Evolutionary conservation across 1,139 yeast genomes (phyloP), one percentile per base, ranked within the genome.

Genomic region (Zygoascus meyerae): DNA sequence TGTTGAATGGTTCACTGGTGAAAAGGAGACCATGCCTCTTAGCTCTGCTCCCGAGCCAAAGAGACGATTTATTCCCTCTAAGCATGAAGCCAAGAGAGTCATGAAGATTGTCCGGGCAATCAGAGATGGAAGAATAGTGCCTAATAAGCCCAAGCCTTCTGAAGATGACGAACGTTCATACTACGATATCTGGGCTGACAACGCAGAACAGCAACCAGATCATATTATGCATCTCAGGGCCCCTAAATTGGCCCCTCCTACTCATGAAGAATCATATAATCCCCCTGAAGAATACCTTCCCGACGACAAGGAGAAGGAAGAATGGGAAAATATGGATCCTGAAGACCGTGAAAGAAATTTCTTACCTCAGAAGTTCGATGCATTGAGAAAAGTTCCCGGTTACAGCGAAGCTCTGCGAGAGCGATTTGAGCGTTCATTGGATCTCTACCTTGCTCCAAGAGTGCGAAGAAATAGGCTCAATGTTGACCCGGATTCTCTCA

Each of bases 41-140:
- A 80, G 87, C 42, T 95, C 97, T 0, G 82, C 78, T 9, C 97
- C 97, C 9, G 98, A 94, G 70, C 98, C 98, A 50, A 94, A 92
- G 71, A 78, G 97, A 66, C 79, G 99, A 65, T 92, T 92, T 60
- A 86, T 89, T 51, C 98, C 97, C 14, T 90, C 97, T 7, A 90
- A 89, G 64, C 92, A 89, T 65, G 99, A 92, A 72, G 97, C 97
- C 40, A 86, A 87, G 72, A 77, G 95, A 64, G 82, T 92, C 46
- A 89, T 92, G 97, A 92, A 94, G 73, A 83, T 92, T 55, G 99
- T 92, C 14, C 78, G 81, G 56, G 98, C 98, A 37, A 92, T 92
- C 52, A 81, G 98, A 68, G 97, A 92, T 60, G 99, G 99, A 31
- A 77, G 95, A 65, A 87, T 92, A 55, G 74, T 89, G 40, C 89